phyloP scores from a whole-genome alignment of 441 rosid species.

The Pelargonium cotyledonis region DNA sequence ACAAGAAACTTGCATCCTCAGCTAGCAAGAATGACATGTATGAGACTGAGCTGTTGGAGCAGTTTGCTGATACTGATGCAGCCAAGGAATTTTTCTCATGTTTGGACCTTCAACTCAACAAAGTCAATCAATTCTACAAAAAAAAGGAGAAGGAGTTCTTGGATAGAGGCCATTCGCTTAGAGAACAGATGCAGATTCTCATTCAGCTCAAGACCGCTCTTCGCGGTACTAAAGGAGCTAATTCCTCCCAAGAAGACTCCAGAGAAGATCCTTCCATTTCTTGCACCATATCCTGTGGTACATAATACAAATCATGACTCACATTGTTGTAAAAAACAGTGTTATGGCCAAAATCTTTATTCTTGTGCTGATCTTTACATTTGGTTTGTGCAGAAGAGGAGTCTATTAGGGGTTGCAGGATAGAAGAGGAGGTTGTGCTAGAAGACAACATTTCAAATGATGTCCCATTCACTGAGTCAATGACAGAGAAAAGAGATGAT shows the following conservation, averaged over 20 bases:
- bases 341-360: too few relatives aligned
- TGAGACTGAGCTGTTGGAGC: conserved; percentile 83
- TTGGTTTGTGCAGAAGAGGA: conserved; percentile 52
- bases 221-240: conserved; percentile 38
- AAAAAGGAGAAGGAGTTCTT: conserved; percentile 79
- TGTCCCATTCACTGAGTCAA: too few relatives aligned
- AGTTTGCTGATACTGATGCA: conserved; percentile 65
- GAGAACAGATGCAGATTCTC: conserved; percentile 83
- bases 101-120: conserved; percentile 77
- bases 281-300: conserved; percentile 69
- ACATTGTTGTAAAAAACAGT: too few relatives aligned
- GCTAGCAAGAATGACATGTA: conserved; percentile 62
- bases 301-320: too few relatives aligned
- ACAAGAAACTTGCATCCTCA: conserved; percentile 67
- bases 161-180: conserved; percentile 80
- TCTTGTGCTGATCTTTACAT: background rate
- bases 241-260: conserved; percentile 33
- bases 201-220: conserved; percentile 54
- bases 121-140: conserved; percentile 81
- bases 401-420: background rate
- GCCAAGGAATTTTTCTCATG: conserved; percentile 71
- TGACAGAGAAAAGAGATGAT: conserved; percentile 29
- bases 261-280: conserved; percentile 72
- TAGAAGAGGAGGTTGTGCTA: conserved; percentile 17
- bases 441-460: too few relatives aligned